Evolutionary conservation across 495 filamentous ascomycete species (phyloP).

Genomic region (Neurospora sp.): DNA sequence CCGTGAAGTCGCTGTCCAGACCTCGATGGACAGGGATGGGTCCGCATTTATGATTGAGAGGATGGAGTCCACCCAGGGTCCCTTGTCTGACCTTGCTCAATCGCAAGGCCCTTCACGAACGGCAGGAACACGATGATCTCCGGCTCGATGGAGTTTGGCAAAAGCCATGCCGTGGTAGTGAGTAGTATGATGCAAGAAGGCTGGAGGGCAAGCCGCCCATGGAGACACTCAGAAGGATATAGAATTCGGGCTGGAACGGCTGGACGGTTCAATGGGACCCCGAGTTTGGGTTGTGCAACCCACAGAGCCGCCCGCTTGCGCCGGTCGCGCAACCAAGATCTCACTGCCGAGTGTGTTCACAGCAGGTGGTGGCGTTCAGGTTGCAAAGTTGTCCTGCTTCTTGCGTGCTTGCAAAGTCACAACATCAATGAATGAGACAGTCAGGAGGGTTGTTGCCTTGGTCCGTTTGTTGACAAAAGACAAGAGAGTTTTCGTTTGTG

Average conservation of each 20-base stretch:
- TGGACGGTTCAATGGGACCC: neutral
- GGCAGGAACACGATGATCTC: neutral
- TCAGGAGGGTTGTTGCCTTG: neutral
- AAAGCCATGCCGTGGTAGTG: neutral
- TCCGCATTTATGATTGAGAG: neutral
- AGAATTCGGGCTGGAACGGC: neutral
- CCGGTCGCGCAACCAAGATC: neutral
- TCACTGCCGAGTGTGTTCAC: neutral
- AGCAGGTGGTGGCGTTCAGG: neutral
- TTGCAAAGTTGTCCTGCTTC: neutral
- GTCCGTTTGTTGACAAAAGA: neutral
- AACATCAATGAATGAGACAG: neutral
- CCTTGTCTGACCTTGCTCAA: neutral
- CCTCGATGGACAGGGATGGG: neutral
- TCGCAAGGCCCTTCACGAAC: neutral
- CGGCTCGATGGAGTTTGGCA: neutral
- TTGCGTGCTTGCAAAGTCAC: neutral
- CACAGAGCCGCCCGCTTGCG: neutral
- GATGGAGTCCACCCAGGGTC: neutral
- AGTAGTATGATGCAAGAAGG: neutral
- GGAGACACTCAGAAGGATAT: neutral
- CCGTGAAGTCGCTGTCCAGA: neutral
- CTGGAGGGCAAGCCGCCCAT: neutral
- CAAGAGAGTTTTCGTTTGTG: neutral
- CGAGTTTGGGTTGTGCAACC: neutral